Base-by-base conservation (phyloP, 164 flowering plant species). In the Magnolia officinalis region DNA sequence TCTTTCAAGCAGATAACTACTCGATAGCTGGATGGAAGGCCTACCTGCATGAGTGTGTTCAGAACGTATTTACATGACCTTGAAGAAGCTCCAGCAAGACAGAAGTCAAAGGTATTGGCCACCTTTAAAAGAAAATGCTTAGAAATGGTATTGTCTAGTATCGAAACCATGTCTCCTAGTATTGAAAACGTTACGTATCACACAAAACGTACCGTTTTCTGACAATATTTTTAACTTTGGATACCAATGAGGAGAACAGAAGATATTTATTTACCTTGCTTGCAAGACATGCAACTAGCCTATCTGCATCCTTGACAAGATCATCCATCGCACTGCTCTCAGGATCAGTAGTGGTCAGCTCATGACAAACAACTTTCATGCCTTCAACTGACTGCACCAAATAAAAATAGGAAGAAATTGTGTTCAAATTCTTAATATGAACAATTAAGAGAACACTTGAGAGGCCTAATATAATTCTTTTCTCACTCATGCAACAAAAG, bases 21-120 rank as follows among this genome's bases (percentile, higher is more conserved):
- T 68, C 14, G 4, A 45, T 50, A n/a, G n/a, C 4, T 66, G 11
- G 76, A 74, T 70, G 51, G 31, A 6, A 31, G 9, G 50, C 58
- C 21, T 78, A 91, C 99, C 94, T 94, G 99, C 99, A 96, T 93
- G 19, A 96, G 92, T 13, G 98, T 96, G 83, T 96, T 96, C 63
- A 96, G 82, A 59, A 94, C 99, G 82, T 96, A 96, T 92, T 96
- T 96, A 87, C 99, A 96, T 50, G 99, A 94, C 79, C 99, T 87
- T 75, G 99, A 96, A 71, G 99, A 93, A 74, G 96, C 98, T 52
- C 99, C 99, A 11, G 86, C 85, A 70, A 94, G 85, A 82, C 98
- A 91, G 82, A 91, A 87, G 84, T 94, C 96, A 85, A 96, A 96
- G 63, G 98, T 92, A 81, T 87, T 91, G 20, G 98, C 92, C 1